Base-by-base conservation (phyloP, 2,329 filamentous ascomycete species). In the Ceratocystis huliohia region DNA sequence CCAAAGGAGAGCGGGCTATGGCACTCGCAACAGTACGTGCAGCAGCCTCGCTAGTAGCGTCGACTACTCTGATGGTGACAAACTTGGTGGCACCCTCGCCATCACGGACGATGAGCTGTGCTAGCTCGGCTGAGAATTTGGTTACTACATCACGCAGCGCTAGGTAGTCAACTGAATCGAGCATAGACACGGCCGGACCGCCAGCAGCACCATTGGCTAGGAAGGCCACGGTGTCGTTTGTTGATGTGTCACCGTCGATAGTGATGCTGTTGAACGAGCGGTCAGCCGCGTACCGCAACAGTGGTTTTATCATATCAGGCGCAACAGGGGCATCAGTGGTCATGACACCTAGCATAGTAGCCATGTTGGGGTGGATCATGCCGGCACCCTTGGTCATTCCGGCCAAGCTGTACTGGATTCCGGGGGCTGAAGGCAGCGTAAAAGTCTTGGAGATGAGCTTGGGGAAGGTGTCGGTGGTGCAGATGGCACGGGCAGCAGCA, bases 281-380 rank as follows among this genome's bases (percentile, higher is more conserved):
- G 71, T 89, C 85, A 66, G 91, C 87, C 57, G 92, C 88, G 70
- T 85, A 80, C 67, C 81, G 84, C 57, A 97, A 86, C 15, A 94
- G 81, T 0, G 81, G 76, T 62, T 86, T 84, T 68, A 96, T 83
- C 8, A 88, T 81, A 0, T 76, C 74, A 2, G 88, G 80, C 0
- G 85, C 81, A 72, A 97, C 84, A 37, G 91, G 88, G 0, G 88
- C 93, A 72, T 99, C 94, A 15, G 94, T 99, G 72, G 90, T 91
- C 72, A 97, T 83, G 69, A 97, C 88, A 65, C 90, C 91, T 45
- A 99, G 85, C 44, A 97, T 83, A 0, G 94, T 99, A 37, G 91
- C 94, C 92, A 99, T 96, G 79, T 99, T 97, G 61, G 94, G 94
- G 74, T 96, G 92, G 75, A 99, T 96, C 94, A 99, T 99, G 73